phyloP scores from a whole-genome alignment of 108 stramenopile species.

The Skeletonema grethae region DNA sequence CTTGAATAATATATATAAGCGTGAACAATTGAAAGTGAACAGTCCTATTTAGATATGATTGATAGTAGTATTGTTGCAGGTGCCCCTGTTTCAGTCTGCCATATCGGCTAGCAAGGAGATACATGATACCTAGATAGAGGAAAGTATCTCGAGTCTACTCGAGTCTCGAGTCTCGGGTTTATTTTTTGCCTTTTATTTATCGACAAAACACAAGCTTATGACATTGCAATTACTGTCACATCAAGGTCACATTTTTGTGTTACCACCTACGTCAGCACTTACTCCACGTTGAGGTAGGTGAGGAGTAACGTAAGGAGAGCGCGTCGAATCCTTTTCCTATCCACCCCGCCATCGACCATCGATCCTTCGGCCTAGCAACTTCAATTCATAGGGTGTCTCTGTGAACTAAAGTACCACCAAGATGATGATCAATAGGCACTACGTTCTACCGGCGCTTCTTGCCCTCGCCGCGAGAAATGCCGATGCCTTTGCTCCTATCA shows the following conservation, averaged over 20 bases:
- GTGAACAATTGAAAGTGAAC: neutral
- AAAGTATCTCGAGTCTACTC: too few species aligned
- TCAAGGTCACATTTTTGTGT: too few species aligned
- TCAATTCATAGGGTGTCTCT: conserved; percentile 2
- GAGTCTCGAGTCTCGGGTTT: too few species aligned
- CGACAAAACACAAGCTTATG: too few species aligned
- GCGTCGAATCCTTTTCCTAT: neutral
- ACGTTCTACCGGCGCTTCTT: conserved; percentile 51
- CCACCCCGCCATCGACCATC: neutral
- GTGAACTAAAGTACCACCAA: conserved; percentile 1
- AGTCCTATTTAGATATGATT: too few species aligned
- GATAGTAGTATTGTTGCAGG: too few species aligned
- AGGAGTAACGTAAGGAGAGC: neutral
- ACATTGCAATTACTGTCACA: too few species aligned
- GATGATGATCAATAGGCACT: conserved; percentile 48
- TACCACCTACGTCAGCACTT: too few species aligned
- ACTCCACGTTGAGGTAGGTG: conserved; percentile 1
- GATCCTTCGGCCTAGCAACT: neutral
- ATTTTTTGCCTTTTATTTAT: too few species aligned
- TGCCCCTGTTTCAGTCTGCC: too few species aligned
- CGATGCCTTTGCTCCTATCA: conserved; percentile 49
- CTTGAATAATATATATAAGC: neutral
- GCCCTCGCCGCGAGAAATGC: conserved; percentile 50
- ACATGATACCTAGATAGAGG: too few species aligned
- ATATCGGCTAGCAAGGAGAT: too few species aligned